Base-by-base conservation (phyloP, 768 basidiomycete species). In the Lactarius sp. region DNA sequence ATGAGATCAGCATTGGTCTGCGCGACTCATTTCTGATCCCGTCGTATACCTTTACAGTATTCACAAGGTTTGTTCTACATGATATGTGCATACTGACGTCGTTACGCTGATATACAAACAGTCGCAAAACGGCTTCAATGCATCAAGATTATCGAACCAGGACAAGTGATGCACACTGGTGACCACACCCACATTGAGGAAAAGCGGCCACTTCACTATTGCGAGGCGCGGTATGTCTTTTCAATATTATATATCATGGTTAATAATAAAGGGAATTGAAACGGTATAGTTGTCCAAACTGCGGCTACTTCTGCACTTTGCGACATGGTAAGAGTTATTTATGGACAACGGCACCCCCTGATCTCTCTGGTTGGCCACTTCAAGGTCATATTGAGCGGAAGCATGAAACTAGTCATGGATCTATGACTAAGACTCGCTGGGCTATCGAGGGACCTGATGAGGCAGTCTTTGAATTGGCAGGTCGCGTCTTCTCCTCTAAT, bases 391-490 rank as follows among this genome's bases (percentile, higher is more conserved):
- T 82, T 1, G 83, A 86, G 63, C 76, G 79, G 66, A 81, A 84
- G 50, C 85, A 87, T 50, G 84, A 85, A 51, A 87, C 85, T 0
- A 76, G 76, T 14, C 85, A 87, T 56, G 86, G 85, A 9, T 85
- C 83, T 0, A 86, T 86, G 84, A 81, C 83, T 0, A 76, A 75
- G 58, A 81, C 83, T 0, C 75, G 77, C 44, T 87, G 86, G 86
- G 75, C 79, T 0, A 70, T 85, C 4, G 83, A 85, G 55, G 83
- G 81, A 0, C 79, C 78, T 0, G 80, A 84, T 9, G 82, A 78
- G 14, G 76, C 77, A 3, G 70, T 73, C 1, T 59, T 85, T 0
- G 85, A 86, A 65, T 73, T 85, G 2, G 78, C 80, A 55, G 85
- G 85, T 5, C 78, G 78, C 61, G 81, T 77, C 61, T 86, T 83